Evolutionary conservation across 139 green algal genomes (phyloP), one percentile per base, ranked within the genome.

Genomic region (Astrephomene gubernaculifera): DNA sequence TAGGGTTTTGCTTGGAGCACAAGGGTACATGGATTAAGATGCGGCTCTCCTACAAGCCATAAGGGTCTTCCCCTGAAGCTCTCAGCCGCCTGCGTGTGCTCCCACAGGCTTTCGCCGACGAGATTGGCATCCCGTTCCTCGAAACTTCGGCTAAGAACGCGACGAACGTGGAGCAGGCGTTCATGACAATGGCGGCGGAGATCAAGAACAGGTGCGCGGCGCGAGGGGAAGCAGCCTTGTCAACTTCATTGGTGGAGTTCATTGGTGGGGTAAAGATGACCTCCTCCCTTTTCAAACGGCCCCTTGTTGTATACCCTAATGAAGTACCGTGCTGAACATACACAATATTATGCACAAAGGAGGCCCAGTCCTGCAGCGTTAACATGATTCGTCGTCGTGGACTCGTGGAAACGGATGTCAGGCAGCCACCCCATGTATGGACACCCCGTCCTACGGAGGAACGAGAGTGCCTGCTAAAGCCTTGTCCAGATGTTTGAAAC

Each of bases 171-270:
- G 97, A 99, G 92, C 94, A 98, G 90, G 97, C 97, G 21, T 99
- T 99, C 94, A 99, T 99, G 98, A 99, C 96, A 31, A 99, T 99
- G 97, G 98, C 97, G 24, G 97, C 94, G 63, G 97, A 99, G 90
- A 99, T 99, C 92, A 99, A 99, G 94, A 98, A 98, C 90, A 94
- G 92, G 89, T 73, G 57, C 3, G n/a, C n/a, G n/a, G n/a, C n/a
- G n/a, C n/a, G n/a, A n/a, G n/a, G 67, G 4, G 49, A 57, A 17
- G 39, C n/a, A 12, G 63, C n/a, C n/a, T 53, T 44, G 8, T 44
- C 24, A 10, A 39, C 10, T 24, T 44, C n/a, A n/a, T n/a, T n/a
- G n/a, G n/a, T n/a, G n/a, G n/a, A n/a, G n/a, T n/a, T n/a, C n/a
- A n/a, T n/a, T n/a, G n/a, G n/a, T n/a, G n/a, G n/a, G n/a, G n/a